Percentiles rank a stretch among this genome's conserved stretches.
Evolutionary conservation across 2,329 filamentous ascomycete genomes (phyloP).

Genomic region (Colletotrichum nymphaeae): DNA sequence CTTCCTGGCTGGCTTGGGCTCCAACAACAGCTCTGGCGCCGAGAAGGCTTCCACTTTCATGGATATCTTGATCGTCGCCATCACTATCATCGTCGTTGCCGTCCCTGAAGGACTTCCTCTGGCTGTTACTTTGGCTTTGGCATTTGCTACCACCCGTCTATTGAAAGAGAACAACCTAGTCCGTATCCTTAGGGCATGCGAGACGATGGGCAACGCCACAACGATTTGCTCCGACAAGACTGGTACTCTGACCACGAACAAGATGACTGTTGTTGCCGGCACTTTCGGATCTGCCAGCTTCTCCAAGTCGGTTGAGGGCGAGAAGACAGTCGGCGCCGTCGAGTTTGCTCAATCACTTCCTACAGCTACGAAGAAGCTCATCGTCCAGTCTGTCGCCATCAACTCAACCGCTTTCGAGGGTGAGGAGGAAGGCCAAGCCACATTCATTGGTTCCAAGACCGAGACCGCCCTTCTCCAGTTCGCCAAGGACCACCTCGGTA

Average conservation of each 20-base stretch:
- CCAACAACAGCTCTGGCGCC: slow-evolving; percentile 58
- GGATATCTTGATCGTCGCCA: slow-evolving; percentile 72
- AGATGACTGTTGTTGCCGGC: slow-evolving; percentile 80
- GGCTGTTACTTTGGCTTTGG: slow-evolving; percentile 75
- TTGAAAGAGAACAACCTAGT: slow-evolving; percentile 78
- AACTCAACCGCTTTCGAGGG: slow-evolving; percentile 70
- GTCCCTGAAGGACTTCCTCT: slow-evolving; percentile 75
- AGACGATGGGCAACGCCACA: slow-evolving; percentile 79
- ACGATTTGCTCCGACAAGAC: slow-evolving; percentile 85
- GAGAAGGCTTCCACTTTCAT: slow-evolving; percentile 70
- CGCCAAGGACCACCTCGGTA: slow-evolving; percentile 61
- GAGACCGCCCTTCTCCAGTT: slow-evolving; percentile 65
- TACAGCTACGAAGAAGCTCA: slow-evolving; percentile 44
- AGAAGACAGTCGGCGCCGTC: slow-evolving; percentile 38
- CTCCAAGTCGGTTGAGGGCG: slow-evolving; percentile 41
- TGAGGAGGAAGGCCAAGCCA: slow-evolving; percentile 54
- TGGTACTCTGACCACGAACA: slow-evolving; percentile 74
- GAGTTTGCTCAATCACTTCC: slow-evolving; percentile 39
- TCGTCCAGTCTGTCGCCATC: slow-evolving; percentile 61
- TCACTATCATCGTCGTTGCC: slow-evolving; percentile 75
- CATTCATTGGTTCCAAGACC: slow-evolving; percentile 67
- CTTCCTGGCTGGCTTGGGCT: slow-evolving; percentile 73
- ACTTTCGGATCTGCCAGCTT: slow-evolving; percentile 65
- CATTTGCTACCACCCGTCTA: slow-evolving; percentile 77
- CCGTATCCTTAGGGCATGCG: slow-evolving; percentile 74